Evolutionary conservation across 176 grass and related monocot genomes (phyloP).

Genomic region (Calamus simplicifolius): DNA sequence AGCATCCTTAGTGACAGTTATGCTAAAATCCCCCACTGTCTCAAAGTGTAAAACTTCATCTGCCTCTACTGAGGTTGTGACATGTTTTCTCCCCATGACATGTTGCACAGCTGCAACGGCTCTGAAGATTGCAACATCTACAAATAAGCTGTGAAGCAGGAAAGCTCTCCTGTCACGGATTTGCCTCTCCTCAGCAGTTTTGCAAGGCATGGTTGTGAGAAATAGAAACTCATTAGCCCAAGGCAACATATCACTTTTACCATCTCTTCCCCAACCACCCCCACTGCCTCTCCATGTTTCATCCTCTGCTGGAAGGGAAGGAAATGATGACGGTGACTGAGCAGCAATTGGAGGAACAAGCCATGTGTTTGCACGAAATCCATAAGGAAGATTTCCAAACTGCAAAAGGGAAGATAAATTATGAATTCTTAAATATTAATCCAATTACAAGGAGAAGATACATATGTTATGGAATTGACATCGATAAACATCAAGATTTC

Average conservation of each 20-base stretch:
- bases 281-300: slow-evolving; percentile 94
- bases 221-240: slow-evolving; percentile 92
- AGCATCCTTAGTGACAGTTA: slow-evolving; percentile 83
- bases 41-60: slow-evolving; percentile 68
- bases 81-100: slow-evolving; percentile 49
- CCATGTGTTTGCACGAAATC: slow-evolving; percentile 98
- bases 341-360: slow-evolving; percentile 87
- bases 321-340: slow-evolving; percentile 67
- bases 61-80: slow-evolving; percentile 15
- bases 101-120: slow-evolving; percentile 63
- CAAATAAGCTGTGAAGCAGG: slow-evolving; percentile 84
- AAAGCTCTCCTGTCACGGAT: slow-evolving; percentile 87
- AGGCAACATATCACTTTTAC: slow-evolving; percentile 53
- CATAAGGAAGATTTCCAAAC: slow-evolving; percentile 98
- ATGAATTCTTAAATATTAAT: no score
- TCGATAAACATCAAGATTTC: no score
- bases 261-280: slow-evolving; percentile 80
- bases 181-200: slow-evolving; percentile 91
- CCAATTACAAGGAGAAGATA: no score
- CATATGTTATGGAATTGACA: no score
- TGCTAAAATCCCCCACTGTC: slow-evolving; percentile 85
- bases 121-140: slow-evolving; percentile 89
- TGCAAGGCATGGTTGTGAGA: slow-evolving; percentile 90
- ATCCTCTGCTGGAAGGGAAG: slow-evolving; percentile 82
- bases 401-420: slow-evolving; percentile 27